A percentile compares a stretch with the other conserved stretches of the same genome.
phyloP scores from a whole-genome alignment of 2,329 filamentous ascomycete species.

The Diplodia intermedia region DNA sequence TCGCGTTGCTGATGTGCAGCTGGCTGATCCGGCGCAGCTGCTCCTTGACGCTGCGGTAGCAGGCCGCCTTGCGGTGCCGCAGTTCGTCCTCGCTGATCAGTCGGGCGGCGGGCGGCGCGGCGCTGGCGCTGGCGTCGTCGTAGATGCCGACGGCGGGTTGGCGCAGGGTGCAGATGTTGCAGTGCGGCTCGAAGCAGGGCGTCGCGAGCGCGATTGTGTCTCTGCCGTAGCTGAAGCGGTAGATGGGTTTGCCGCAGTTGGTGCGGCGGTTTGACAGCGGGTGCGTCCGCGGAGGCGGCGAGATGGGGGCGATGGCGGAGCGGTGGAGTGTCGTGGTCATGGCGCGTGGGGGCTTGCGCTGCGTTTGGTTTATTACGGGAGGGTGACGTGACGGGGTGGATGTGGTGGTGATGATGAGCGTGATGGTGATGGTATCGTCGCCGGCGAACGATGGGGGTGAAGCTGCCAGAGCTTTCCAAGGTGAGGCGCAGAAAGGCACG shows the following conservation, averaged over 20 bases:
- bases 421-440: not conserved
- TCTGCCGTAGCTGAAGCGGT: constrained; percentile 27
- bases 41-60: not conserved
- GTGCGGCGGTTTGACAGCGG: not conserved
- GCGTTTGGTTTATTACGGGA: not conserved
- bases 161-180: constrained; percentile 7
- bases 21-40: not conserved
- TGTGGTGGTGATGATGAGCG: too few relatives aligned
- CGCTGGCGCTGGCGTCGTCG: not conserved
- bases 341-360: not conserved
- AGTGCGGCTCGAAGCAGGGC: constrained; percentile 20
- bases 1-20: not conserved
- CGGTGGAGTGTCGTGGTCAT: not conserved
- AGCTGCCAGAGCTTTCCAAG: constrained; percentile 27
- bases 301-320: not conserved
- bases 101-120: too few relatives aligned
- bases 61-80: not conserved
- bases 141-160: constrained; percentile 15
- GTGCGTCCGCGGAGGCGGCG: too few relatives aligned
- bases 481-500: too few relatives aligned
- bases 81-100: not conserved
- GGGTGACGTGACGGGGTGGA: too few relatives aligned
- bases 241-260: constrained; percentile 22
- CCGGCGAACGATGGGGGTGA: not conserved
- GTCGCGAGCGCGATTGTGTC: constrained; percentile 5